Base-by-base conservation (phyloP, 2,329 filamentous ascomycete species). In the Dothidotthia symphoricarpi region DNA sequence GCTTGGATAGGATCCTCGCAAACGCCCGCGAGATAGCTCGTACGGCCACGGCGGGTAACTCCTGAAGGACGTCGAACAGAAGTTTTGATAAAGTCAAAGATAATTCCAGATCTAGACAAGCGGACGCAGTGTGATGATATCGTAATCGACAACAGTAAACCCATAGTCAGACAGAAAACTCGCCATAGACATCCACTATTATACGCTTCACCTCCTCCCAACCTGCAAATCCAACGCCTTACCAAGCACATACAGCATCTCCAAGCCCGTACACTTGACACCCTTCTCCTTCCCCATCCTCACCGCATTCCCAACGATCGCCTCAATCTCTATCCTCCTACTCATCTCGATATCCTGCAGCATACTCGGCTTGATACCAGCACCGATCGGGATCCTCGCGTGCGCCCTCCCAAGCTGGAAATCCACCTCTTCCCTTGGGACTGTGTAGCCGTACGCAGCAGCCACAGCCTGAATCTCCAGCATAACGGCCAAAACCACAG, bases 341-440 rank as follows among this genome's bases (percentile, higher is more conserved):
- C 61, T 63, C 13, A 56, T 46, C 24, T 63, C 59, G 9, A 72
- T 69, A 57, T 76, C 74, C 12, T 72, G 68, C 34, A 75, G 48
- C 74, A 77, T 76, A 46, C 71, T 75, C 8, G 72, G 69, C 59
- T 74, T 70, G 3, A 71, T 66, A 0, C 72, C 73, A 4, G 55
- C 57, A 4, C 59, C 49, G 2, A 52, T 55, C 1, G 59, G 55
- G 12, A 69, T 55, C 16, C 70, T 53, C 10, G 56, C 63, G 33
- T 52, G 63, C 2, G 71, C 66, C 6, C 66, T 52, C 1, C 57
- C 55, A 16, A 75, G 50, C 38, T 71, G 66, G 24, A 55, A 51
- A 13, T 68, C 55, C 2, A 68, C 66, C 25, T 64, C 57, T 27
- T 68, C 63, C 10, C 57, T 51, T 13, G 63, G 61, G 17, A 74